A percentile compares a stretch with the other conserved stretches of the same genome.
phyloP scores from a whole-genome alignment of 2,329 filamentous ascomycete genomes.

The Aspergillus costaricaensis region DNA sequence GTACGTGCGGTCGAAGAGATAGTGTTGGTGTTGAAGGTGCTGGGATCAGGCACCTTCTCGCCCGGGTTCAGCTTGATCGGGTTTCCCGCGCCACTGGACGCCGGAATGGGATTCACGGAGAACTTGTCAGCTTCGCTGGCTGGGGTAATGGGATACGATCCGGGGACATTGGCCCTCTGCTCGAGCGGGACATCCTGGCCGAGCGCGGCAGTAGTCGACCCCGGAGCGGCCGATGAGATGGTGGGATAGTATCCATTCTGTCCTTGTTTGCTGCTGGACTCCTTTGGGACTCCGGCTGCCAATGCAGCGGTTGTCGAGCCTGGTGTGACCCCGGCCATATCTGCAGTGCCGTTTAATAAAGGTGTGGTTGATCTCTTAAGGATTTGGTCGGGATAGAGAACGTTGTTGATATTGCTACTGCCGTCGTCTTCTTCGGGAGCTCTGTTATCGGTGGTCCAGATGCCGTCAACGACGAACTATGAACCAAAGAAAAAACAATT shows the following conservation, averaged over 20 bases:
- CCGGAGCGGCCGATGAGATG: slow-evolving; percentile 67
- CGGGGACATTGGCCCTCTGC: slow-evolving; percentile 56
- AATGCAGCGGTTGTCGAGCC: slow-evolving; percentile 68
- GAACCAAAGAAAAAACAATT: slow-evolving; percentile 13
- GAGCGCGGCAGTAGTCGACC: slow-evolving; percentile 69
- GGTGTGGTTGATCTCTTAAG: slow-evolving; percentile 23
- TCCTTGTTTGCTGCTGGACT: slow-evolving; percentile 24
- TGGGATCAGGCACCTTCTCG: slow-evolving; percentile 73
- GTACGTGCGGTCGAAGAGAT: slow-evolving; percentile 66
- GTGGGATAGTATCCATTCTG: slow-evolving; percentile 40
- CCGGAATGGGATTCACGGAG: slow-evolving; percentile 60
- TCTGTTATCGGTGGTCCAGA: slow-evolving; percentile 80
- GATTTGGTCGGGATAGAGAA: slow-evolving; percentile 76
- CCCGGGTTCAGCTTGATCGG: slow-evolving; percentile 77
- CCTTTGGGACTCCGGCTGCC: slow-evolving; percentile 38
- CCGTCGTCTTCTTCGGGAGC: slow-evolving; percentile 81
- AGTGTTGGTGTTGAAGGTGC: slow-evolving; percentile 66
- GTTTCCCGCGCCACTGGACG: slow-evolving; percentile 65
- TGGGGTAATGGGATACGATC: slow-evolving; percentile 73
- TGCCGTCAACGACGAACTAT: slow-evolving; percentile 92
- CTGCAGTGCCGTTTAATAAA: slow-evolving; percentile 25
- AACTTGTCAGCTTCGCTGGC: slow-evolving; percentile 49
- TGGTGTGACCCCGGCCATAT: slow-evolving; percentile 66
- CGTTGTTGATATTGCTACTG: slow-evolving; percentile 88
- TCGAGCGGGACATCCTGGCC: slow-evolving; percentile 68